These are phyloP conservation scores for Monilinia polystroma DNA, from an alignment of 2,329 filamentous ascomycete genomes.

Conservation along the genomic window DNA sequence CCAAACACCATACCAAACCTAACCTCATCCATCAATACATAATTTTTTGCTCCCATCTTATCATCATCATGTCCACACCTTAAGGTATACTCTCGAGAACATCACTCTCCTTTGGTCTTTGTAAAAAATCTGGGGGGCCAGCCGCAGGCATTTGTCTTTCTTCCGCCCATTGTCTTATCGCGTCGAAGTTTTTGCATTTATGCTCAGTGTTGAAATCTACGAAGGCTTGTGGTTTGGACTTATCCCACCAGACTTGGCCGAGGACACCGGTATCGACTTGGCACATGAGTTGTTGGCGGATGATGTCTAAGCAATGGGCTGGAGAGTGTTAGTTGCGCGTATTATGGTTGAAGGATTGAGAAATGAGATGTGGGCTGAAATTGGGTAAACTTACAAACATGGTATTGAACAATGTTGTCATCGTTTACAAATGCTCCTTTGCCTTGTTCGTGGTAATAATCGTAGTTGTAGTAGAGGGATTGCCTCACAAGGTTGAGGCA, in stretches of 20 bases:
- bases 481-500: constrained; percentile 56
- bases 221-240: constrained; percentile 43
- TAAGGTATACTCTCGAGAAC: constrained; percentile 19
- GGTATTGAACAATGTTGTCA: constrained; percentile 49
- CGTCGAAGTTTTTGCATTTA: constrained; percentile 54
- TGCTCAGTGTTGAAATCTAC: constrained; percentile 57
- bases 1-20: background rate
- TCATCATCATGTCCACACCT: background rate
- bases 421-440: constrained; percentile 51
- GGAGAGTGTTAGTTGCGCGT: background rate
- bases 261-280: constrained; percentile 52
- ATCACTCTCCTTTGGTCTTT: constrained; percentile 32
- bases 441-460: constrained; percentile 49
- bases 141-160: constrained; percentile 44
- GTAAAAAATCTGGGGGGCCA: constrained; percentile 36
- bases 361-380: background rate
- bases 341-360: background rate
- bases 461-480: constrained; percentile 52
- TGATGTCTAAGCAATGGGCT: constrained; percentile 56
- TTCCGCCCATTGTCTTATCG: constrained; percentile 51
- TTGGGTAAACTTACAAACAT: constrained; percentile 48
- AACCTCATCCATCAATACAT: constrained; percentile 6
- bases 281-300: constrained; percentile 58
- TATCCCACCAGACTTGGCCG: constrained; percentile 54
- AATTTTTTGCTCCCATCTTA: background rate